Percentiles rank a stretch among this genome's conserved stretches.
phyloP scores from a whole-genome alignment of 2,329 filamentous ascomycete species.

The Diaporthe sp. region DNA sequence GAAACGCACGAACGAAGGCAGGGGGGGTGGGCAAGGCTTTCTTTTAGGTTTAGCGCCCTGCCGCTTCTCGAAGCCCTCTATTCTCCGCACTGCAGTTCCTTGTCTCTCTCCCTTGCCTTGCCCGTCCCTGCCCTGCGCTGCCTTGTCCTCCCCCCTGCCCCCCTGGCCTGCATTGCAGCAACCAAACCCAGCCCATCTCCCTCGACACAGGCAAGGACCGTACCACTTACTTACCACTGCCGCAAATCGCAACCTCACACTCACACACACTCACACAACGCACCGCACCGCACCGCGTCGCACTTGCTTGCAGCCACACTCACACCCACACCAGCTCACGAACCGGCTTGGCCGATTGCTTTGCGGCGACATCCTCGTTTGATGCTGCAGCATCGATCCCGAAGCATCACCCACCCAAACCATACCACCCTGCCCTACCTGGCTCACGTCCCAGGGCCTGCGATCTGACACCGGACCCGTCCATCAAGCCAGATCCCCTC shows the following conservation, averaged over 20 bases:
- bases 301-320: conserved; percentile 4
- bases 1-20: conserved; percentile 34
- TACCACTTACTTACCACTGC: conserved; percentile 1
- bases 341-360: conserved; percentile 30
- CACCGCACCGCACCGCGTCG: background rate
- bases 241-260: conserved; percentile 14
- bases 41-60: conserved; percentile 36
- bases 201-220: background rate
- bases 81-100: conserved; percentile 35
- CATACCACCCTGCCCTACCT: conserved; percentile 11
- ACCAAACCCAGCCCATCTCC: background rate
- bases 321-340: conserved; percentile 15
- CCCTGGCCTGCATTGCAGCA: conserved; percentile 13
- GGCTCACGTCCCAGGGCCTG: conserved; percentile 30
- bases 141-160: conserved; percentile 17
- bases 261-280: background rate
- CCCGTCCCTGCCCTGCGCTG: background rate
- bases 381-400: conserved; percentile 27
- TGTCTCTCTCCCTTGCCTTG: background rate
- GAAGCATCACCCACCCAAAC: conserved; percentile 11
- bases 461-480: conserved; percentile 36
- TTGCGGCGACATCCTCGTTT: conserved; percentile 24
- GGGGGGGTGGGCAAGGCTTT: conserved; percentile 10
- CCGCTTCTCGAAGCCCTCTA: conserved; percentile 39
- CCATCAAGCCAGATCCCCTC: conserved; percentile 31